Evolutionary conservation across 805 yeast genomes (phyloP).

Genomic region (Candida silvicultrix): DNA sequence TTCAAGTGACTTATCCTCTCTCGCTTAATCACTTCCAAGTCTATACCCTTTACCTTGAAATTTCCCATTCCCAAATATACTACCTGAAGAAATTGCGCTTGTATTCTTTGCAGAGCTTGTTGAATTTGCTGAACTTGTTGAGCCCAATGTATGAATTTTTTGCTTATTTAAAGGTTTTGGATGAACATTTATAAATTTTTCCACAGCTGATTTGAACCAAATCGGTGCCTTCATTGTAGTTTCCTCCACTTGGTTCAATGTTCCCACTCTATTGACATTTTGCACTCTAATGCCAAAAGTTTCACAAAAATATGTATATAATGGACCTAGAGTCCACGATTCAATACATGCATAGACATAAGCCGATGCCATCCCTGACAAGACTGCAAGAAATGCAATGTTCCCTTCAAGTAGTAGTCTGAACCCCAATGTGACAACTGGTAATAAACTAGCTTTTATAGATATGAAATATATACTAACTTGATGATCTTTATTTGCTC

Average conservation of each 20-base stretch:
- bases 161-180: not conserved
- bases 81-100: not conserved
- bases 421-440: constrained; percentile 39
- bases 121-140: not conserved
- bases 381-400: constrained; percentile 30
- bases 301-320: constrained; percentile 23
- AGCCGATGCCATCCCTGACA: constrained; percentile 49
- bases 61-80: constrained; percentile 10
- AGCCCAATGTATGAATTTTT: not conserved
- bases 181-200: constrained; percentile 10
- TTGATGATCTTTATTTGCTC: constrained; percentile 42
- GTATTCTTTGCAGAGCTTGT: constrained; percentile 5
- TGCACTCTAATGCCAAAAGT: constrained; percentile 15
- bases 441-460: constrained; percentile 52
- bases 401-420: constrained; percentile 37
- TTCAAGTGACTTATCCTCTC: too few species aligned
- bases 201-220: constrained; percentile 30
- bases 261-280: constrained; percentile 25
- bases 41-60: constrained; percentile 35
- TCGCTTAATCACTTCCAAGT: constrained; percentile 22
- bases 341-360: constrained; percentile 57
- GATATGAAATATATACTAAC: constrained; percentile 50
- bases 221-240: constrained; percentile 54
- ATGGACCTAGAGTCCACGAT: constrained; percentile 42
- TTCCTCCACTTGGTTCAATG: constrained; percentile 33